phyloP scores from a whole-genome alignment of 139 green algal genomes.

The Asterochloris erici region DNA sequence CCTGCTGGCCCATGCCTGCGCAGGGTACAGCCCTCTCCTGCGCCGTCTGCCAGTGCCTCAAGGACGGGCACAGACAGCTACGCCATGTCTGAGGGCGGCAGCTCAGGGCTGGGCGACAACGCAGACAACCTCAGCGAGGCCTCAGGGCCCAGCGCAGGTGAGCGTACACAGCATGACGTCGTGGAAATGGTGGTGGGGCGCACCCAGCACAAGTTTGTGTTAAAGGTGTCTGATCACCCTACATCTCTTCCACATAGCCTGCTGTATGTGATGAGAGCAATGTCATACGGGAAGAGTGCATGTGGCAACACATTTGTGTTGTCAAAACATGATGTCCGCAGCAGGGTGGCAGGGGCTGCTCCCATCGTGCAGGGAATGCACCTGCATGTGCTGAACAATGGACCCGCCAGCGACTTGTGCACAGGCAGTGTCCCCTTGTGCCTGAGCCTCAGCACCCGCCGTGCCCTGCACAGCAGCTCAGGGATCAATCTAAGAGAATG shows the following conservation, averaged over 20 bases:
- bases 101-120: slow-evolving; percentile 8
- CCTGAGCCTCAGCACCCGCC: too few species aligned
- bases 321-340: too few species aligned
- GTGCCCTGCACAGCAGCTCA: too few species aligned
- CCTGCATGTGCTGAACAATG: too few species aligned
- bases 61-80: not conserved
- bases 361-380: too few species aligned
- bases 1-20: not conserved
- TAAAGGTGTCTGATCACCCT: not conserved
- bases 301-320: too few species aligned
- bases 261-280: too few species aligned
- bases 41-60: not conserved
- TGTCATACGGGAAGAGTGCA: too few species aligned
- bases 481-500: too few species aligned
- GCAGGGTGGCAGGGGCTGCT: too few species aligned
- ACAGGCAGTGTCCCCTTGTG: too few species aligned
- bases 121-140: not conserved
- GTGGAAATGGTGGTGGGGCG: not conserved
- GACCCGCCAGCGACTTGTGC: too few species aligned
- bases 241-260: not conserved
- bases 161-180: not conserved
- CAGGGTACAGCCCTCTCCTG: not conserved
- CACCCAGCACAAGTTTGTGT: not conserved
- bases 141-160: not conserved
- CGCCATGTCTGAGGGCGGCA: slow-evolving; percentile 13